A percentile compares a stretch with the other conserved stretches of the same genome.
Evolutionary conservation across 768 basidiomycete genomes (phyloP).

Genomic region (Mrakia hoshinonis): DNA sequence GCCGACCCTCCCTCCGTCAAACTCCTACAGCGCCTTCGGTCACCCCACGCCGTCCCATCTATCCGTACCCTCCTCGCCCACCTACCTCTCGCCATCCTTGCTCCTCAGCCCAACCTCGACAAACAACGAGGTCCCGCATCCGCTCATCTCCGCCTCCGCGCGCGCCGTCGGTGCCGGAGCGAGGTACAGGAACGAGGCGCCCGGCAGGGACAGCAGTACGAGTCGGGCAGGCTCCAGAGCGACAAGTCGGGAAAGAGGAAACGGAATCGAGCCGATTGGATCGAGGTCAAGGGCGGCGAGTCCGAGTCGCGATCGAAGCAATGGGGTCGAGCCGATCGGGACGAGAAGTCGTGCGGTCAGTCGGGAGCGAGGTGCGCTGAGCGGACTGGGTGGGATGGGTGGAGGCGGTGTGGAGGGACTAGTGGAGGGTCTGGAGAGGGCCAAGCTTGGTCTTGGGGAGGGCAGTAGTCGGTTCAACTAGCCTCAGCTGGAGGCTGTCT

Average conservation of each 20-base stretch:
- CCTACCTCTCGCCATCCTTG: conserved; percentile 25
- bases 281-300: too few species aligned
- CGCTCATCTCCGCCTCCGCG: background rate
- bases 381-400: too few species aligned
- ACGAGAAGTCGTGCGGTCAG: too few species aligned
- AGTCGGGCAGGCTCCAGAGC: background rate
- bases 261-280: too few species aligned
- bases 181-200: conserved; percentile 1
- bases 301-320: too few species aligned
- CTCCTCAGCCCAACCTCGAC: conserved; percentile 15
- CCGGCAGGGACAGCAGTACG: background rate
- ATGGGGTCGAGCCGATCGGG: too few species aligned
- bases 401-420: too few species aligned
- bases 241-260: background rate
- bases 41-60: background rate
- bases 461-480: too few species aligned
- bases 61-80: conserved; percentile 8
- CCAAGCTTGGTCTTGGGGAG: too few species aligned
- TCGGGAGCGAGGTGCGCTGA: too few species aligned
- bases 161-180: background rate
- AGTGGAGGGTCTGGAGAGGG: too few species aligned
- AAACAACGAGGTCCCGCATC: conserved; percentile 3
- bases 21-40: conserved; percentile 1
- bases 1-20: background rate
- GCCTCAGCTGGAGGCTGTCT: too few species aligned